Percentiles rank a stretch among this genome's conserved stretches.
Evolutionary conservation across 257 asterid genomes (phyloP).

Genomic region (Ocimum tenuiflorum): DNA sequence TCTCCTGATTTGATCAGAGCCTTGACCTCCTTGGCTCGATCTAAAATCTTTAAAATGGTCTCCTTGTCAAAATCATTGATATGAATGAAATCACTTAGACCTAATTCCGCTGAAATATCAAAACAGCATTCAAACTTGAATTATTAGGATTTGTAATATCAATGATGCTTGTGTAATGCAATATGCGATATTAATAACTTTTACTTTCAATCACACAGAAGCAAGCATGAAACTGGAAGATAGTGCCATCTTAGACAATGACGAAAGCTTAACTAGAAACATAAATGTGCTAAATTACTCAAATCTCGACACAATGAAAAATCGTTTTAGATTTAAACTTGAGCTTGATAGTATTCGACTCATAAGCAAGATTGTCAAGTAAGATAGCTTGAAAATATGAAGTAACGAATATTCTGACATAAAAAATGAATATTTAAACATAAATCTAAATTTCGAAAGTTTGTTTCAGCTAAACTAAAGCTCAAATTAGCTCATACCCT

Average conservation of each 20-base stretch:
- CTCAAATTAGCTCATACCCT: too few relatives aligned
- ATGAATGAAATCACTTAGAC: conserved; percentile 75
- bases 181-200: not conserved
- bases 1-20: conserved; percentile 82
- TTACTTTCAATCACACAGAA: not conserved
- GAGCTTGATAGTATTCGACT: too few relatives aligned
- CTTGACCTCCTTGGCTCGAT: conserved; percentile 82
- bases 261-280: not conserved
- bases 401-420: too few relatives aligned
- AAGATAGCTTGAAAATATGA: too few relatives aligned
- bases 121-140: not conserved
- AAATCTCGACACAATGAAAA: too few relatives aligned
- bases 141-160: not conserved
- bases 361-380: too few relatives aligned
- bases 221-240: not conserved
- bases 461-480: too few relatives aligned
- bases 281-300: too few relatives aligned
- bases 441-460: too few relatives aligned
- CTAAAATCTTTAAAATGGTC: conserved; percentile 65
- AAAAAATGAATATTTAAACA: too few relatives aligned
- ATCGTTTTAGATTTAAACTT: too few relatives aligned
- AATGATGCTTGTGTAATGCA: not conserved
- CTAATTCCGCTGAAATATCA: conserved; percentile 52
- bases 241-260: not conserved
- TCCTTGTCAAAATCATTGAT: conserved; percentile 72